These are phyloP conservation scores for Apiospora hydei DNA, from an alignment of 2,329 filamentous ascomycete species.

Conservation along the genomic window DNA sequence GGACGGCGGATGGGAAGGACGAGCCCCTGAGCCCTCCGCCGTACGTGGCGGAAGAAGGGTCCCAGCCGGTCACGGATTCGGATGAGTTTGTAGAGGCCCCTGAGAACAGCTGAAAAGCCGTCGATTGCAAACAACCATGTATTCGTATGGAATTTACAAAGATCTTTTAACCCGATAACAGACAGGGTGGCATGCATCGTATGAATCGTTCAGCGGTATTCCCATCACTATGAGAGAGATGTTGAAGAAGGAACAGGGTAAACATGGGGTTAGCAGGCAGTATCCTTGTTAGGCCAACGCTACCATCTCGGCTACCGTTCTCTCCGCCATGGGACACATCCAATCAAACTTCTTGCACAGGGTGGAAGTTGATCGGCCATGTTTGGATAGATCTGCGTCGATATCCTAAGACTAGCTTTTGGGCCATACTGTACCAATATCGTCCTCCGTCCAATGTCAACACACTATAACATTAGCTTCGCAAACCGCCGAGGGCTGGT, in stretches of 20 bases:
- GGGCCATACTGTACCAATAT: not conserved
- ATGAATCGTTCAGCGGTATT: not conserved
- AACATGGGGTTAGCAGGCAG: not conserved
- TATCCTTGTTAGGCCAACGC: conserved; percentile 15
- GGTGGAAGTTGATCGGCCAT: not conserved
- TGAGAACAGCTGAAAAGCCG: conserved; percentile 20
- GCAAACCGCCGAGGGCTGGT: not conserved
- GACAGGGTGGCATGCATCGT: not conserved
- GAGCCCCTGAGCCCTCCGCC: conserved; percentile 54
- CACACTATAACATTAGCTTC: conserved; percentile 7
- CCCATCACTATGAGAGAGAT: not conserved
- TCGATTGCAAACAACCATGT: not conserved
- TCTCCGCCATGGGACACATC: not conserved
- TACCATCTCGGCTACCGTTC: conserved; percentile 11
- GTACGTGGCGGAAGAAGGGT: conserved; percentile 43
- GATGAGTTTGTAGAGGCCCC: conserved; percentile 27
- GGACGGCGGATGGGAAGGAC: conserved; percentile 61
- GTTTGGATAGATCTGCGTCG: not conserved
- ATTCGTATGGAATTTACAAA: not conserved
- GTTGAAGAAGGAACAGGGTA: not conserved
- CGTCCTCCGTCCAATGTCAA: not conserved
- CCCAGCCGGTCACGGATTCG: conserved; percentile 21
- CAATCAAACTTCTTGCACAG: not conserved
- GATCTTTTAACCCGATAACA: not conserved
- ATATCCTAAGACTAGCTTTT: not conserved